A percentile compares a stretch with the other conserved stretches of the same genome.
phyloP scores from a whole-genome alignment of 2,329 filamentous ascomycete genomes.

The Hypoxylon sp. region DNA sequence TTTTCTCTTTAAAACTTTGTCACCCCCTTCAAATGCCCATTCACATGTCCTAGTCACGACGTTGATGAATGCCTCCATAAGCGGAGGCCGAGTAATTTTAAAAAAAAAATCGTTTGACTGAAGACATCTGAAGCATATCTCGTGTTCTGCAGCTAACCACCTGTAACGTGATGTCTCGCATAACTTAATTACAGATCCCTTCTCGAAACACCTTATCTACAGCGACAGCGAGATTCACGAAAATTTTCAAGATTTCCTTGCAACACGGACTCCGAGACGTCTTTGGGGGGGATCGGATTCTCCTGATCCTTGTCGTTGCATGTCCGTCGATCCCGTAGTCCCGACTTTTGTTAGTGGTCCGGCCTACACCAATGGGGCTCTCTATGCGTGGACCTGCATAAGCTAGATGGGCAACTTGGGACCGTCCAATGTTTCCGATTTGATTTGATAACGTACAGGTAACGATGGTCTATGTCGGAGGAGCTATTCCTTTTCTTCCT shows the following conservation, averaged over 20 bases:
- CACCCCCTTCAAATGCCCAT: constrained; percentile 13
- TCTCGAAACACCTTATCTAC: constrained; percentile 33
- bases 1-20: constrained; percentile 15
- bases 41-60: constrained; percentile 14
- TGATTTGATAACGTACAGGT: constrained; percentile 38
- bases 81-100: constrained; percentile 16
- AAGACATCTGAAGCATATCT: constrained; percentile 4
- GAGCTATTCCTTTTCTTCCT: constrained; percentile 25
- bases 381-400: constrained; percentile 38
- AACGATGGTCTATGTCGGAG: constrained; percentile 29
- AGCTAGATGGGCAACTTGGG: constrained; percentile 42
- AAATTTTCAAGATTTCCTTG: constrained; percentile 32
- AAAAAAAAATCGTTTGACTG: constrained; percentile 20
- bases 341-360: constrained; percentile 33
- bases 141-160: constrained; percentile 5
- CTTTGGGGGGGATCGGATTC: constrained; percentile 38
- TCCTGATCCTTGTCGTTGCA: constrained; percentile 43
- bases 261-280: constrained; percentile 39
- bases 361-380: constrained; percentile 38
- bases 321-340: constrained; percentile 45
- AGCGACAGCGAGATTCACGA: constrained; percentile 39
- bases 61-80: constrained; percentile 14
- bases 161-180: constrained; percentile 10
- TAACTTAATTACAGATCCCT: constrained; percentile 4
- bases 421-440: constrained; percentile 46